phyloP scores from a whole-genome alignment of 2,329 filamentous ascomycete genomes.

The Penicillium sp. region DNA sequence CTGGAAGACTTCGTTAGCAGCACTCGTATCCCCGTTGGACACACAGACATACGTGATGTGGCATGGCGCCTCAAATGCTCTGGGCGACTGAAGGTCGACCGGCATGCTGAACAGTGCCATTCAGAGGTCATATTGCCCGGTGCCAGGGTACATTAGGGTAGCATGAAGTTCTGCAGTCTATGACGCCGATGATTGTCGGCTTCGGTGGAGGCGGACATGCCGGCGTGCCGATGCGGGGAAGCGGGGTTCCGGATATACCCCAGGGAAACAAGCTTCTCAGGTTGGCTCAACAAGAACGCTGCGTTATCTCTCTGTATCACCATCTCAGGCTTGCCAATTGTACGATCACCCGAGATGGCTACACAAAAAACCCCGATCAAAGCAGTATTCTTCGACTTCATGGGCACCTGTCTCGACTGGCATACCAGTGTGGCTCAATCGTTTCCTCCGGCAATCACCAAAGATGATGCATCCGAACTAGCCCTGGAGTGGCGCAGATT shows the following conservation, averaged over 20 bases:
- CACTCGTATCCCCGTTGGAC: too few species aligned
- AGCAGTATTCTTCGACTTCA: slow-evolving; percentile 57
- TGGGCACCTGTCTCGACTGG: slow-evolving; percentile 60
- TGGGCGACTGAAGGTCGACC: too few species aligned
- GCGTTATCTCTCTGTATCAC: too few species aligned
- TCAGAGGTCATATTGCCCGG: too few species aligned
- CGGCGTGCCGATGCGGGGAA: not conserved
- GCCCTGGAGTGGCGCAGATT: slow-evolving; percentile 53
- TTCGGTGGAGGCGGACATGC: not conserved
- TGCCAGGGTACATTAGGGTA: slow-evolving; percentile 2
- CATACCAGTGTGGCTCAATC: slow-evolving; percentile 42
- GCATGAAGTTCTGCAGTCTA: not conserved
- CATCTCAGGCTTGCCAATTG: not conserved
- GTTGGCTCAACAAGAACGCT: too few species aligned
- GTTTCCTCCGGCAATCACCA: slow-evolving; percentile 36
- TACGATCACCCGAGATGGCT: not conserved
- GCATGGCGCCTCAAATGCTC: too few species aligned
- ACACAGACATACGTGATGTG: too few species aligned
- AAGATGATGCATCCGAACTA: slow-evolving; percentile 36
- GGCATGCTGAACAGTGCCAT: too few species aligned
- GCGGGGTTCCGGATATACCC: not conserved
- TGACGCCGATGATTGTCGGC: not conserved
- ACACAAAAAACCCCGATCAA: slow-evolving; percentile 32
- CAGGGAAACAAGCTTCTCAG: not conserved
- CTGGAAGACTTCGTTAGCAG: too few species aligned